Evolutionary conservation across 148 eudicot genomes (phyloP).

Genomic region (Vaccinium corymbosum): DNA sequence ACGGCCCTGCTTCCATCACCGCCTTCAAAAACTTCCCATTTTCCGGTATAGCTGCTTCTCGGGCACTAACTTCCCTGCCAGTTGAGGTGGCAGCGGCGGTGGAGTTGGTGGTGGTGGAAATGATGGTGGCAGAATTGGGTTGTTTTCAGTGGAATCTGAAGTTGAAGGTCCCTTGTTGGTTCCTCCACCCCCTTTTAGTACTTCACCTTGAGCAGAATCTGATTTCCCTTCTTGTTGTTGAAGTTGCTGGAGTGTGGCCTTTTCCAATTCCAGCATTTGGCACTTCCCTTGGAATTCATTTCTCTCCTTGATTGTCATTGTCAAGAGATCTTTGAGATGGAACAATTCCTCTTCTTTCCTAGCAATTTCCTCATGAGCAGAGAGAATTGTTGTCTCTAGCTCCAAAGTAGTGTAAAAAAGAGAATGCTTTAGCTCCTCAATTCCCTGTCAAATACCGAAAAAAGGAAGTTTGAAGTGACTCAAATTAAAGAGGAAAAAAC

Average conservation of each 20-base stretch:
- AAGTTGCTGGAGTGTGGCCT: conserved; percentile 33
- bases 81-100: conserved; percentile 25
- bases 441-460: conserved; percentile 30
- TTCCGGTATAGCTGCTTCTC: conserved; percentile 64
- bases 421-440: conserved; percentile 59
- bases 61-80: conserved; percentile 26
- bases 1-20: conserved; percentile 89
- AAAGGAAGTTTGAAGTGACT: not conserved
- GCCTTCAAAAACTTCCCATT: conserved; percentile 78
- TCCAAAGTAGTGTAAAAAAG: conserved; percentile 69
- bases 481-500: not conserved
- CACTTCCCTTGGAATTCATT: conserved; percentile 66
- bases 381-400: conserved; percentile 55
- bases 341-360: conserved; percentile 72
- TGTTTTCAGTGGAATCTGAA: conserved; percentile 34
- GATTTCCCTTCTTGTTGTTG: conserved; percentile 15
- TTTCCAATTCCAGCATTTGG: conserved; percentile 48
- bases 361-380: conserved; percentile 71
- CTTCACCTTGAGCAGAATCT: conserved; percentile 27
- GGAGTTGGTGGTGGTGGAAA: conserved; percentile 11
- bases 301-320: conserved; percentile 55
- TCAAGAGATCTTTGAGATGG: conserved; percentile 47
- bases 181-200: conserved; percentile 24
- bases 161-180: conserved; percentile 23
- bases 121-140: conserved; percentile 8